phyloP scores from a whole-genome alignment of 1,284 basidiomycete genomes.

The Inonotus hispidus region DNA sequence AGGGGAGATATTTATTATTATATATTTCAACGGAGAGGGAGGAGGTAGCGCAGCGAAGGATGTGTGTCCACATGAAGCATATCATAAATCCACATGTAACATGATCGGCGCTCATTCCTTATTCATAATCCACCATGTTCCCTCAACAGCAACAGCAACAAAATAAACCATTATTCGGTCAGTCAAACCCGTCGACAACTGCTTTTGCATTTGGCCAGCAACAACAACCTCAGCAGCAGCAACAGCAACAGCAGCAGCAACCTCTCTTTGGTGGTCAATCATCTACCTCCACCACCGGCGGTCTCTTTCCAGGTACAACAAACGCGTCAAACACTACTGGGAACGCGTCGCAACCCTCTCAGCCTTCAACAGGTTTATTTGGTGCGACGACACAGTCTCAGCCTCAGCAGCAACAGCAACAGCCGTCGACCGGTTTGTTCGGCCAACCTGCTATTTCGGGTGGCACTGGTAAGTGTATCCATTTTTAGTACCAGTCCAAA shows the following conservation, averaged over 20 bases:
- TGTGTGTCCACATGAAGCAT: no score
- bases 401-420: constrained; percentile 26
- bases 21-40: no score
- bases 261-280: constrained; percentile 14
- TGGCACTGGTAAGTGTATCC: constrained; percentile 19
- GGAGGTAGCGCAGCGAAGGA: no score
- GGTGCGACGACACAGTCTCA: constrained; percentile 24
- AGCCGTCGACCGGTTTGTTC: constrained; percentile 21
- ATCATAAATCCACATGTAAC: no score
- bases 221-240: constrained; percentile 16
- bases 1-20: not conserved
- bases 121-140: constrained; percentile 3
- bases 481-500: constrained; percentile 3
- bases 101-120: constrained; percentile 6
- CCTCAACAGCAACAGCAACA: constrained; percentile 5
- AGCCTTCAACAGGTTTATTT: constrained; percentile 31
- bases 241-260: constrained; percentile 15
- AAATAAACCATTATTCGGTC: constrained; percentile 31
- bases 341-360: constrained; percentile 11
- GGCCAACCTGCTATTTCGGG: constrained; percentile 21
- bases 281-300: constrained; percentile 9
- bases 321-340: not conserved
- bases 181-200: constrained; percentile 22
- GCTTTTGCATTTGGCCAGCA: constrained; percentile 25
- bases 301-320: constrained; percentile 27